Conservation (phyloP, 2,329 filamentous ascomycete species). For the Aspergillus sojae region DNA sequence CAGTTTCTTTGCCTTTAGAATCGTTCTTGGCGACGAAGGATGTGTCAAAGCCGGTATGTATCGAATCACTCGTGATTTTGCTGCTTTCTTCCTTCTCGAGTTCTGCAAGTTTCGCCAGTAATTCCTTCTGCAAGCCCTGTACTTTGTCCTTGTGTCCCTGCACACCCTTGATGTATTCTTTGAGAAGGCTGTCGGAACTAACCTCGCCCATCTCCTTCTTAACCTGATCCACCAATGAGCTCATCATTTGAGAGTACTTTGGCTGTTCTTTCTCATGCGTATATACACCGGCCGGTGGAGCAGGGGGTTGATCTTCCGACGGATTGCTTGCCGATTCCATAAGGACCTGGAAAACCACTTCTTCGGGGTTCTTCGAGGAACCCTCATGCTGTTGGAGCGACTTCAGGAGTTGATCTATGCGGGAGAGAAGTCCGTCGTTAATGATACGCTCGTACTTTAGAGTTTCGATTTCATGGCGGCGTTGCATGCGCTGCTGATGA, state of each 20-base stretch:
- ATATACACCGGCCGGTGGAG: constrained; percentile 78
- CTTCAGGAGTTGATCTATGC: constrained; percentile 77
- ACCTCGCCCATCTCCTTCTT: constrained; percentile 78
- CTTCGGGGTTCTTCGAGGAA: constrained; percentile 66
- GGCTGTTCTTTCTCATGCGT: constrained; percentile 73
- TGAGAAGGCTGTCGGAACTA: constrained; percentile 70
- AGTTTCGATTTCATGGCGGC: constrained; percentile 85
- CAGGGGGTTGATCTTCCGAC: constrained; percentile 73
- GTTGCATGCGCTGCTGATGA: constrained; percentile 83
- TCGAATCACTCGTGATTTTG: constrained; percentile 92
- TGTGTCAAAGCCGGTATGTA: constrained; percentile 88
- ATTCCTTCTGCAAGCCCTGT: constrained; percentile 72
- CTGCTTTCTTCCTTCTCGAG: constrained; percentile 80
- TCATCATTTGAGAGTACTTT: constrained; percentile 97
- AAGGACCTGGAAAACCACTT: constrained; percentile 85
- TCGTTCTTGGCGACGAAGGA: constrained; percentile 72
- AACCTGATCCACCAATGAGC: constrained; percentile 89
- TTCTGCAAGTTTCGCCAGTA: constrained; percentile 72
- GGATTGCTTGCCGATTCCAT: constrained; percentile 77
- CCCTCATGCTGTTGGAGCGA: constrained; percentile 75
- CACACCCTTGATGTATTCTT: constrained; percentile 77
- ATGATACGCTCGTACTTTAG: constrained; percentile 87
- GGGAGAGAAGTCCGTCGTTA: constrained; percentile 85
- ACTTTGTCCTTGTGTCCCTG: constrained; percentile 77
- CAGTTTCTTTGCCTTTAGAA: constrained; percentile 48